Evolutionary conservation across 208 protist species (phyloP), one percentile per base, ranked within the genome.

Genomic region (Crithidia mellificae): DNA sequence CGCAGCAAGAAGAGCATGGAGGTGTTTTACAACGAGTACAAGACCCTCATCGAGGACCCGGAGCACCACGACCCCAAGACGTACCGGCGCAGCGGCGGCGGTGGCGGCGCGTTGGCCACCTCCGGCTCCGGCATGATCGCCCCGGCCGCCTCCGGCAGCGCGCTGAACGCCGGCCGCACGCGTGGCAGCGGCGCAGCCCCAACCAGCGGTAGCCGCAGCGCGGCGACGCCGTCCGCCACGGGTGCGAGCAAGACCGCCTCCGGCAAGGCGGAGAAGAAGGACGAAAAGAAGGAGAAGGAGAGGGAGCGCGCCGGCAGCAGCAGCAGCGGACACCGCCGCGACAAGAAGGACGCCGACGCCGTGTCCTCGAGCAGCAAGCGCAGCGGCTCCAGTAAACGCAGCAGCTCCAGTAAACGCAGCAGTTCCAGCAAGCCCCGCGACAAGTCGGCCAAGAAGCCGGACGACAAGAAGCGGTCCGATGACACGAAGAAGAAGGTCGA

Each of bases 1-100:
- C 78, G 72, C 58, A 77, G 68, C 57, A 76, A 71, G 57, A 80
- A 77, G 68, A 89, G 77, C 49, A 79, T 86, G 80, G 80, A 89
- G 57, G 72, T 82, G 14, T 83, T 86, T 39, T 72, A 80, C 61
- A 69, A 29, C 17, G 84, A 89, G 72, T 85, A 85, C 76, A 85
- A 81, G 68, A 68, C 74, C 7, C 76, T 85, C 44, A 66, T 77
- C 27, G 80, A 74, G 25, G 76, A 85, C 61, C 80, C 80, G 9
- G 66, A 80, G 25, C 74, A 85, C 63, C 65, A 69, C 46, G 80
- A 85, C 72, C 72, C 80, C 8, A 85, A 79, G 72, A 82, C 70
- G 14, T 85, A 80, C 65, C 80, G 80, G 43, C 78, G 78, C 56
- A 78, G 76, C 69, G 69, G 78, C 11, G 63, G 63, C 20, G 49